Conservation (phyloP, 2,329 filamentous ascomycete genomes). For the Fusarium graminum region DNA sequence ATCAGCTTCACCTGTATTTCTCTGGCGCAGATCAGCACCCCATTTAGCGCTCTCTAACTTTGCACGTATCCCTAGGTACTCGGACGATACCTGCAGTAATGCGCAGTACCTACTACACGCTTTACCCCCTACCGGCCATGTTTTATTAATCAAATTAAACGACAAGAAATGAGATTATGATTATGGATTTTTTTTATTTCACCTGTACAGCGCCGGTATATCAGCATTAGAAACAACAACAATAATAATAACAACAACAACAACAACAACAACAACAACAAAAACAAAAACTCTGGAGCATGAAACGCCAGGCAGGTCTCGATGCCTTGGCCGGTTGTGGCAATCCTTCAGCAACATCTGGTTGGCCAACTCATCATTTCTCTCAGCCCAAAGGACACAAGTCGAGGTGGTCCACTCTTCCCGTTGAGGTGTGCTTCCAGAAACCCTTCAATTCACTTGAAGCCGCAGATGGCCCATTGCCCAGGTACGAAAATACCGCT, state of each 20-base stretch:
- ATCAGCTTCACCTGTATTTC: conserved; percentile 23
- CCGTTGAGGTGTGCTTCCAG: conserved; percentile 48
- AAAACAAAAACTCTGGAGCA: conserved; percentile 21
- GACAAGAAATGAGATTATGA: conserved; percentile 9
- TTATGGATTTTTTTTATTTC: neutral
- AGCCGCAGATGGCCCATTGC: neutral
- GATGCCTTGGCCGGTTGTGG: conserved; percentile 27
- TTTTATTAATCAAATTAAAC: conserved; percentile 33
- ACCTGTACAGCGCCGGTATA: neutral
- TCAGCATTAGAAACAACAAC: conserved; percentile 15
- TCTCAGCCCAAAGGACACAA: conserved; percentile 36
- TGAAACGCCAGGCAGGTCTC: conserved; percentile 24
- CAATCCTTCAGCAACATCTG: conserved; percentile 15
- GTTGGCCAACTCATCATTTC: conserved; percentile 36
- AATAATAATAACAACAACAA: conserved; percentile 19
- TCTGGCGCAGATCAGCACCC: conserved; percentile 34
- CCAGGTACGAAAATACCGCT: conserved; percentile 43
- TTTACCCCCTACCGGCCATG: conserved; percentile 5
- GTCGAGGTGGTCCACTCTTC: conserved; percentile 28
- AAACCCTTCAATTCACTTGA: conserved; percentile 37
- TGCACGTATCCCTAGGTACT: neutral
- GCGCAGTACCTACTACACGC: conserved; percentile 15
- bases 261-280: conserved; percentile 11
- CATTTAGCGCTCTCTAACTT: conserved; percentile 19
- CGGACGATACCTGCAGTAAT: conserved; percentile 9